Conservation (phyloP, 768 basidiomycete genomes). For the Clathrus columnatus region DNA sequence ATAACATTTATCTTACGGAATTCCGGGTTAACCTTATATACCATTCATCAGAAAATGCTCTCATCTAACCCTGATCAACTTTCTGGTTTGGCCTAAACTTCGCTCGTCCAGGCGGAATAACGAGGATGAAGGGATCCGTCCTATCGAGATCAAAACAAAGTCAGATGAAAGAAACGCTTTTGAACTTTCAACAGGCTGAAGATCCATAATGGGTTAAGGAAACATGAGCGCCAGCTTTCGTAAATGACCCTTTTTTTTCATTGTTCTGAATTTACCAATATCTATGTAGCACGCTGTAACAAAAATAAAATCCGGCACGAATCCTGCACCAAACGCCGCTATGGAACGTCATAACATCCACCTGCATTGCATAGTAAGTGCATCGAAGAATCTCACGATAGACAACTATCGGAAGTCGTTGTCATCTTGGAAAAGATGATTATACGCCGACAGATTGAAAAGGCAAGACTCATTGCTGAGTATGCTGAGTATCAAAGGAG, state of each 20-base stretch:
- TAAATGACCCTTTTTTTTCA: conserved; percentile 21
- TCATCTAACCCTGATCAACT: too few relatives aligned
- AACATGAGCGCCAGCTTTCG: conserved; percentile 37
- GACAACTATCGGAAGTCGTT: conserved; percentile 47
- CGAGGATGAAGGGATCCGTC: conserved; percentile 14
- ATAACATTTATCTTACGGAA: too few relatives aligned
- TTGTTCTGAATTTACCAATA: background rate
- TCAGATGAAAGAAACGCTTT: conserved; percentile 36
- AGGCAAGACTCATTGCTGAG: conserved; percentile 32
- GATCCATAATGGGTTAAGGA: conserved; percentile 42
- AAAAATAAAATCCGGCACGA: conserved; percentile 24
- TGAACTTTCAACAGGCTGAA: conserved; percentile 40
- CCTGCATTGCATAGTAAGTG: conserved; percentile 23
- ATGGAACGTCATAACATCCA: conserved; percentile 7
- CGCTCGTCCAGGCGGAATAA: too few relatives aligned
- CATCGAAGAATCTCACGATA: conserved; percentile 28
- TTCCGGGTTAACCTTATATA: too few relatives aligned
- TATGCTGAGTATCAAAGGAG: conserved; percentile 38
- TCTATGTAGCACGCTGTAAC: conserved; percentile 13
- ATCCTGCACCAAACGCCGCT: conserved; percentile 2
- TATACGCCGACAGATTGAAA: conserved; percentile 36
- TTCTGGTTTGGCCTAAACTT: too few relatives aligned
- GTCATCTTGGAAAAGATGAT: conserved; percentile 34
- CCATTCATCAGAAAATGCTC: too few relatives aligned
- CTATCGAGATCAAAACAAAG: conserved; percentile 24